Conservation (phyloP, 2,329 filamentous ascomycete genomes). For the Cladobotryum mycophilum region DNA sequence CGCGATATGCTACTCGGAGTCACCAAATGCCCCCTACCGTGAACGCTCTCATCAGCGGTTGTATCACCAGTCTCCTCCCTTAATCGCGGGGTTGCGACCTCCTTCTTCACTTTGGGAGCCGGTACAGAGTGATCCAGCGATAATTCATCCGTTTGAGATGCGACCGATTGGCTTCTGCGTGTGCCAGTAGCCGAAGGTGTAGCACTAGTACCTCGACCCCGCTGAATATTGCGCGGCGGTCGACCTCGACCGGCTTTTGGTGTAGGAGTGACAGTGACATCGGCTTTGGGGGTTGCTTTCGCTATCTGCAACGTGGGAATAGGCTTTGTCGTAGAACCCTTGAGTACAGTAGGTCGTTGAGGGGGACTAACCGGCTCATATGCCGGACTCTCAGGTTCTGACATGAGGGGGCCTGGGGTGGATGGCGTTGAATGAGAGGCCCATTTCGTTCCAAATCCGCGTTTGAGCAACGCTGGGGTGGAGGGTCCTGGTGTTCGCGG, state of each 20-base stretch:
- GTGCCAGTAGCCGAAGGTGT: slow-evolving; percentile 30
- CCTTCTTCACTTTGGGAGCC: slow-evolving; percentile 49
- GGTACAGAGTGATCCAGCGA: slow-evolving; percentile 36
- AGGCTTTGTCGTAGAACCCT: slow-evolving; percentile 26
- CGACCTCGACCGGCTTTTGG: slow-evolving; percentile 26
- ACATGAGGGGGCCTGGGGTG: slow-evolving; percentile 41
- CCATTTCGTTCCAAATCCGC: slow-evolving; percentile 52
- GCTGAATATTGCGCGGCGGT: slow-evolving; percentile 31
- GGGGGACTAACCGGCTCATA: slow-evolving; percentile 56
- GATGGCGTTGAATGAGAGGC: slow-evolving; percentile 50
- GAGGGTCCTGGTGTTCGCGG: slow-evolving; percentile 31
- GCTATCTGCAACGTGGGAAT: slow-evolving; percentile 19
- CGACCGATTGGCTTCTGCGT: slow-evolving; percentile 40
- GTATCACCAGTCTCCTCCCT: slow-evolving; percentile 51
- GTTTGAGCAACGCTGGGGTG: slow-evolving; percentile 23
- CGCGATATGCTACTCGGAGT: slow-evolving; percentile 34
- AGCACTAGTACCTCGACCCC: slow-evolving; percentile 26
- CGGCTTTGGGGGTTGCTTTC: slow-evolving; percentile 23
- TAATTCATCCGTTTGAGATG: slow-evolving; percentile 43
- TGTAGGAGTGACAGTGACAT: slow-evolving; percentile 14
- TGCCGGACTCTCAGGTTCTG: slow-evolving; percentile 44
- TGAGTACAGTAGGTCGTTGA: slow-evolving; percentile 28
- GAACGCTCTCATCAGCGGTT: slow-evolving; percentile 47
- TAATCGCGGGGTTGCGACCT: slow-evolving; percentile 49
- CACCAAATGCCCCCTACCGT: slow-evolving; percentile 31